Evolutionary conservation across 305 asterid genomes (phyloP), one percentile per base, ranked within the genome.

Genomic region (Solanum chacoense): DNA sequence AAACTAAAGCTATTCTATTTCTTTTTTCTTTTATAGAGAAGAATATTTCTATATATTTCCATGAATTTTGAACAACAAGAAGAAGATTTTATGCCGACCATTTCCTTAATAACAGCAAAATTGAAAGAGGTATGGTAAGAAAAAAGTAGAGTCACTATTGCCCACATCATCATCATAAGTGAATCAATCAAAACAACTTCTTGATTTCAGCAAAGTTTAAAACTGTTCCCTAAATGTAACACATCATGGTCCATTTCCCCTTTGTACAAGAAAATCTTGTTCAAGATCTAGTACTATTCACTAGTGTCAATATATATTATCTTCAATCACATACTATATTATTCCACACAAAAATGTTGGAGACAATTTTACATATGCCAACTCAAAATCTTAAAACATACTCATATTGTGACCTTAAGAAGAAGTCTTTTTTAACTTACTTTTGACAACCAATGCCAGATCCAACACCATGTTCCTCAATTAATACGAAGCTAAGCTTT

Each of bases 131-230:
- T 18, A 75, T 92, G 91, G 81, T 85, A 87, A 90, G 65, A 90
- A 89, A 90, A 88, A 91, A 89, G 88, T 78, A 89, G 79, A 85
- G 89, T 67, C 89, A 91, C 88, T 67, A 28, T 74, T 67, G 36
- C 76, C 90, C 12, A 84, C 88, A 89, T 40, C 86, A 18, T 50
- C 89, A 87, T 59, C 88, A 85, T 88, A 90, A 63, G 84, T 90
- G 81, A 90, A 90, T 92, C 88, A 88, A 90, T 89, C 93, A 93
- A 72, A 92, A 91, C 88, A 89, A 83, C 89, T 93, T 95, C 94
- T 94, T 92, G 97, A 94, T 96, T 96, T 95, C 98, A 95, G 95
- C 91, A 89, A 93, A 92, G 77, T 88, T 88, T 89, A 40, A 90
- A 92, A 91, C 94, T 94, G 94, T 94, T 93, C 94, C 96, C 93